Evolutionary conservation across 129 eudicot species (phyloP).

Genomic region (Gnaphalium uliginosum): DNA sequence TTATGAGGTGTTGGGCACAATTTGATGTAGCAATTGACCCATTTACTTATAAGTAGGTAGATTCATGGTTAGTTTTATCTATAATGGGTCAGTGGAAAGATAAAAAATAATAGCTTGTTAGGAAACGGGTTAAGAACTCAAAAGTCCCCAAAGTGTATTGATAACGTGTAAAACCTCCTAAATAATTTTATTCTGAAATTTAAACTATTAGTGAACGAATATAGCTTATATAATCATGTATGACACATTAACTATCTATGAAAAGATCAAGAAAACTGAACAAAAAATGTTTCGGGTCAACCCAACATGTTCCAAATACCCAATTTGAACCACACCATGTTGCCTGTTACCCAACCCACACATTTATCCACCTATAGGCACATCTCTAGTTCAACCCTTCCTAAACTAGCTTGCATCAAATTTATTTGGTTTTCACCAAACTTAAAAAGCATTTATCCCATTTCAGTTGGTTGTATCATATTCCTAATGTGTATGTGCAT

Average conservation of each 20-base stretch:
- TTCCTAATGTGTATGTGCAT: neutral
- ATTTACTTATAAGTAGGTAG: neutral
- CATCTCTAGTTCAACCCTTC: neutral
- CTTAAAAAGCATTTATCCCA: neutral
- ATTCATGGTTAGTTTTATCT: conserved; percentile 2
- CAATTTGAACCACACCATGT: too few relatives aligned
- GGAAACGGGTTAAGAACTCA: neutral
- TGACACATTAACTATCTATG: neutral
- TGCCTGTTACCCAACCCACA: too few relatives aligned
- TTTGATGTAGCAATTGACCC: neutral
- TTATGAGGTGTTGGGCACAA: neutral
- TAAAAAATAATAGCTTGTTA: neutral
- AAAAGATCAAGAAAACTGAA: too few relatives aligned
- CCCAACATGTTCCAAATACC: too few relatives aligned
- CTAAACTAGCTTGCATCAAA: too few relatives aligned
- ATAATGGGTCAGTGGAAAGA: neutral
- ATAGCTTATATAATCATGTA: neutral
- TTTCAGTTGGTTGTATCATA: neutral
- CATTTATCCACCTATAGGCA: neutral
- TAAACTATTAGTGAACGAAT: neutral
- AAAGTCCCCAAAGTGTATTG: neutral
- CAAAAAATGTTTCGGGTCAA: neutral
- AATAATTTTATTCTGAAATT: neutral
- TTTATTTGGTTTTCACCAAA: too few relatives aligned
- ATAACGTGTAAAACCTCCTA: neutral